Evolutionary conservation across 1,284 basidiomycete species (phyloP).

Genomic region (Ceratobasidium sp.): DNA sequence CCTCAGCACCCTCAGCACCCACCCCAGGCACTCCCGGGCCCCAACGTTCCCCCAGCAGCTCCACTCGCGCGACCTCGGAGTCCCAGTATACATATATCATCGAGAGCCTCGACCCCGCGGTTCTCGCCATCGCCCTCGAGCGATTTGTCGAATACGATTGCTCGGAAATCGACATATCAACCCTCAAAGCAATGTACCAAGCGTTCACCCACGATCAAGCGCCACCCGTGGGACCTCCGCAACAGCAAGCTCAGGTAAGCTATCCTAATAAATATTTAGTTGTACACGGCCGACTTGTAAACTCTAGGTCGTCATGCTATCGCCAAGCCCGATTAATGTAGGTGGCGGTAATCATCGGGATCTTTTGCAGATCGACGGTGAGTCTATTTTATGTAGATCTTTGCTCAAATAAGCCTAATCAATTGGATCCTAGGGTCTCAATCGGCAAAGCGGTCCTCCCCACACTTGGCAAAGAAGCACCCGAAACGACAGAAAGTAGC

Average conservation of each 20-base stretch:
- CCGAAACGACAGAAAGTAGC: neutral
- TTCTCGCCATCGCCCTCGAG: slow-evolving; percentile 6
- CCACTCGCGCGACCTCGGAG: neutral
- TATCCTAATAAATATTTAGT: neutral
- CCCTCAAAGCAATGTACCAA: neutral
- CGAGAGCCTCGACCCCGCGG: slow-evolving; percentile 2
- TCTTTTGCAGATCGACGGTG: neutral
- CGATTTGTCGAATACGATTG: neutral
- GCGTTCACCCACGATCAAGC: neutral
- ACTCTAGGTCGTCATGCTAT: neutral
- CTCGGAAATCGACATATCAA: neutral
- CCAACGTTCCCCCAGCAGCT: no score
- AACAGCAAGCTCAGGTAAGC: slow-evolving; percentile 1
- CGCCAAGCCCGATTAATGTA: neutral
- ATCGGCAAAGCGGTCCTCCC: neutral
- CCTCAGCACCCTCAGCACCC: neutral
- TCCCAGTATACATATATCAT: slow-evolving; percentile 5
- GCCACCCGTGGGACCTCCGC: neutral
- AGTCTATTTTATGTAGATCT: neutral
- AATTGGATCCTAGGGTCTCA: neutral
- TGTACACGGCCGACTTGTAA: neutral
- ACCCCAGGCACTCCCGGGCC: slow-evolving; percentile 3
- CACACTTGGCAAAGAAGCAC: neutral
- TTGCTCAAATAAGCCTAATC: neutral
- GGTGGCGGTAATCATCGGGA: neutral